Base-by-base conservation (phyloP, 306 rosid species). In the Luffa aegyptiaca region DNA sequence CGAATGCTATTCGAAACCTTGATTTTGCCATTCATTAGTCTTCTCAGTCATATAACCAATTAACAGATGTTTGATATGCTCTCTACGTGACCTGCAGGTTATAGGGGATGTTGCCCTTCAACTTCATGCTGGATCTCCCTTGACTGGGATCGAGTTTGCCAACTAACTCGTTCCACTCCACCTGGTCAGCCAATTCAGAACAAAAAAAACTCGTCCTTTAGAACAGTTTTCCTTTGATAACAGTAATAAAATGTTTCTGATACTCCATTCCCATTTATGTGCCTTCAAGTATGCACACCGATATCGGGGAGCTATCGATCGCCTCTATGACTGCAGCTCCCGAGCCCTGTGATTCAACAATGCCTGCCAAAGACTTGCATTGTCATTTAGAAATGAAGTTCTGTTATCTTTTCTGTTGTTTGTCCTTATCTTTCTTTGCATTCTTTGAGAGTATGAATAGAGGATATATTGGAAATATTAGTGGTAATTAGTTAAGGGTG, bases 101-200 rank as follows among this genome's bases (percentile, higher is more conserved):
- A 96, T 92, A 36, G 97, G 97, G 52, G 98, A 90, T 84, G 92
- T 83, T 13, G 89, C 86, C 83, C 89, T 94, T 80, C 92, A 94
- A 84, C 86, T 94, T 78, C 94, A 92, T 68, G 86, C 84, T 3
- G 92, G 90, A 53, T 83, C 65, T 78, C 90, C 96, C 82, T 79
- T 91, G 84, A 84, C 91, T 41, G 97, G 90, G n/a, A 82, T 94
- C 31, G 97, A 94, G 79, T 66, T 91, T 56, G 97, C 86, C 80
- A 92, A 91, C 52, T 94, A 69, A 70, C 31, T 0, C 31, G 31
- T 26, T 48, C 16, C 36, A 5, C 6, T 42, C 39, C 5, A 6
- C 39, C 39, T 45, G 17, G 11, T 2, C 9, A 42, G 14, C 52
- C 17, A 13, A n/a, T 31, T 4, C 12, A 12, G 42, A 12, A 62